Base-by-base conservation (phyloP, 2,329 filamentous ascomycete genomes). In the Fusarium nanum region DNA sequence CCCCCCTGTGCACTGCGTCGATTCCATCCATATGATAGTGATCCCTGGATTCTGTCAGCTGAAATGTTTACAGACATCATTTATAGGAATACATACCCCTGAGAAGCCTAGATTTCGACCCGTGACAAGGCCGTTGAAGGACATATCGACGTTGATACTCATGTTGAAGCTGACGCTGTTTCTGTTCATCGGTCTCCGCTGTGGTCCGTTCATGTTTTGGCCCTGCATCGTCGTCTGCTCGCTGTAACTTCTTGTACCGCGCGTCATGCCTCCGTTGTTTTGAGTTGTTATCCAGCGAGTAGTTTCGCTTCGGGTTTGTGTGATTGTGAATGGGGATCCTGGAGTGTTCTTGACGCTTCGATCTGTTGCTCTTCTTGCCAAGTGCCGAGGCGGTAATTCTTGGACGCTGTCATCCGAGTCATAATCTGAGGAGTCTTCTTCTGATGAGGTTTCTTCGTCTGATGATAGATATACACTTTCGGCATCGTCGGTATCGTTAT, bases 81-180 rank as follows among this genome's bases (percentile, higher is more conserved):
- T 27, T 18, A 18, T 18, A 34, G 27, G 37, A 37, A 11, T 46
- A 48, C 72, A 60, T 67, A 75, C 73, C 52, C 68, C 72, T 27
- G 68, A 70, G 22, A 75, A 64, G n/a, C 70, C 68, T 45, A 75
- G 42, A 40, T 75, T 75, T 9, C 73, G 65, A 10, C 73, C 73
- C 9, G 71, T 74, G 34, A 75, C 68, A 13, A 75, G 57, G n/a
- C 73, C 73, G 11, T 62, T 74, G 42, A 75, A 75, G 3, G 60
- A 61, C 59, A 75, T 71, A 27, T 73, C 56, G 41, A 75, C 57
- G 16, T 74, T 70, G 28, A 75, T 42, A 30, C 68, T 75, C 71
- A 75, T 73, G 32, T 73, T 75, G 44, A 75, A 52, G 28, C 73
- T 73, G n/a, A 75, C n/a, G 16, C 68, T 70, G 30, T 72, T 75